These are phyloP conservation scores for Cercospora brassicicola DNA, from an alignment of 2,329 filamentous ascomycete genomes.

Conservation along the genomic window DNA sequence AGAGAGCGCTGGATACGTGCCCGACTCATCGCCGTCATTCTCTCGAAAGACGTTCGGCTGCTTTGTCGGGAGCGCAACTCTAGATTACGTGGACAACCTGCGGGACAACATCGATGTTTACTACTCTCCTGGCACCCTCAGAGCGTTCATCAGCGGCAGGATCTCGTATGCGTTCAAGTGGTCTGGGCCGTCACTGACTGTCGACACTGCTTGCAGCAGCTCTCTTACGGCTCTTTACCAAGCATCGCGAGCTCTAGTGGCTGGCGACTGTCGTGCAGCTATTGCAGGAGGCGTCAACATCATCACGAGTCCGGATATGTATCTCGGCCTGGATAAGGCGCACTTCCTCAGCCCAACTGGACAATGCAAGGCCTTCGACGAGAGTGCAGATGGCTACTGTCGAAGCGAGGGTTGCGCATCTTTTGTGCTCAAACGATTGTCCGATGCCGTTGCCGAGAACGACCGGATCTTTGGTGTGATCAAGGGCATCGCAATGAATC, in stretches of 20 bases:
- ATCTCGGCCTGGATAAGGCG: constrained; percentile 21
- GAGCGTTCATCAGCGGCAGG: constrained; percentile 15
- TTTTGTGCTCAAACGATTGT: constrained; percentile 38
- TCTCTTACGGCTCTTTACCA: constrained; percentile 15
- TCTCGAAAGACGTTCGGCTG: constrained; percentile 15
- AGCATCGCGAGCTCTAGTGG: constrained; percentile 7
- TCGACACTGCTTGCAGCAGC: constrained; percentile 21
- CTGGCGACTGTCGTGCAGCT: constrained; percentile 18
- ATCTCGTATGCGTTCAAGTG: constrained; percentile 19
- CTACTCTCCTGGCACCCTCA: constrained; percentile 13
- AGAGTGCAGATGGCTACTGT: constrained; percentile 40
- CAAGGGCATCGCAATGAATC: constrained; percentile 42
- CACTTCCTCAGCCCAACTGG: constrained; percentile 26
- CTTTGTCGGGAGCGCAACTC: constrained; percentile 13
- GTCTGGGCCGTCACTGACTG: constrained; percentile 16
- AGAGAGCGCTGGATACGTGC: constrained; percentile 18
- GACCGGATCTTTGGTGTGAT: constrained; percentile 42
- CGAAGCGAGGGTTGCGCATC: constrained; percentile 37
- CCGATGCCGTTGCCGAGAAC: constrained; percentile 38
- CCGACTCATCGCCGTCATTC: constrained; percentile 12
- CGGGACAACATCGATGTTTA: constrained; percentile 16
- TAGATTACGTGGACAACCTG: constrained; percentile 18
- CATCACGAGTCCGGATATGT: constrained; percentile 21
- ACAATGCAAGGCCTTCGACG: constrained; percentile 38
- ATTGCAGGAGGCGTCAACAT: constrained; percentile 22